Percentiles rank a stretch among this genome's conserved stretches.
phyloP scores from a whole-genome alignment of 768 basidiomycete species.

The Auricularia heimuer region DNA sequence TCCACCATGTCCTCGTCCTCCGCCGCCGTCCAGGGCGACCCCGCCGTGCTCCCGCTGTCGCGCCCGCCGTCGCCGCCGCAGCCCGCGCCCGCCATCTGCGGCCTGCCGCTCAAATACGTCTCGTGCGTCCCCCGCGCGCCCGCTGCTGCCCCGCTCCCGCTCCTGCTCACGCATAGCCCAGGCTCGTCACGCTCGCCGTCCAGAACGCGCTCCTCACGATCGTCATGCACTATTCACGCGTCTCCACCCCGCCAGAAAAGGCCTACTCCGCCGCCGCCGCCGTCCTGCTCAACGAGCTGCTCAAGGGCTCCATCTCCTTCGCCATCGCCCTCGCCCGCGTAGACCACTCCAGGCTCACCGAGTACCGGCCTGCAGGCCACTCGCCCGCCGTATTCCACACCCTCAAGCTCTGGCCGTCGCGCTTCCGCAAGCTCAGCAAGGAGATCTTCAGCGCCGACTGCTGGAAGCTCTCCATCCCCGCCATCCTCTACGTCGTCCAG shows the following conservation, averaged over 20 bases:
- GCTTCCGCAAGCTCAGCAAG: constrained; percentile 46
- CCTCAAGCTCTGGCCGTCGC: constrained; percentile 22
- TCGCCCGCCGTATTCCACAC: background rate
- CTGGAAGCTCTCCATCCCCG: constrained; percentile 96
- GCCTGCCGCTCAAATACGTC: constrained; percentile 69
- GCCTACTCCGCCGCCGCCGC: constrained; percentile 91
- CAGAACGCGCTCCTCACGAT: constrained; percentile 88
- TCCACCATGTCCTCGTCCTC: background rate
- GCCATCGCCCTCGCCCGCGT: constrained; percentile 67
- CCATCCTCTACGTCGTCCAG: constrained; percentile 91
- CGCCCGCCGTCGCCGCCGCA: background rate
- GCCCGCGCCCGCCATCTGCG: constrained; percentile 47
- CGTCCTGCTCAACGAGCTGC: constrained; percentile 86
- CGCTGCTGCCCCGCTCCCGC: background rate
- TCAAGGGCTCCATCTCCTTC: constrained; percentile 85
- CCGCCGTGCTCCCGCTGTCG: background rate
- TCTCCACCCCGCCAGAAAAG: constrained; percentile 61
- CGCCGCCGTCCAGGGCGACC: background rate
- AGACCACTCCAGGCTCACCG: constrained; percentile 26
- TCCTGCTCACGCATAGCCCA: constrained; percentile 17
- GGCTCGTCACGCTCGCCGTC: constrained; percentile 74
- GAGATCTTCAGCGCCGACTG: constrained; percentile 85
- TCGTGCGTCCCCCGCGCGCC: constrained; percentile 40
- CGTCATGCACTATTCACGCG: constrained; percentile 95
- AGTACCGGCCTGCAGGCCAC: constrained; percentile 17